Base-by-base conservation (phyloP, 768 basidiomycete species). In the Mycena crocata region DNA sequence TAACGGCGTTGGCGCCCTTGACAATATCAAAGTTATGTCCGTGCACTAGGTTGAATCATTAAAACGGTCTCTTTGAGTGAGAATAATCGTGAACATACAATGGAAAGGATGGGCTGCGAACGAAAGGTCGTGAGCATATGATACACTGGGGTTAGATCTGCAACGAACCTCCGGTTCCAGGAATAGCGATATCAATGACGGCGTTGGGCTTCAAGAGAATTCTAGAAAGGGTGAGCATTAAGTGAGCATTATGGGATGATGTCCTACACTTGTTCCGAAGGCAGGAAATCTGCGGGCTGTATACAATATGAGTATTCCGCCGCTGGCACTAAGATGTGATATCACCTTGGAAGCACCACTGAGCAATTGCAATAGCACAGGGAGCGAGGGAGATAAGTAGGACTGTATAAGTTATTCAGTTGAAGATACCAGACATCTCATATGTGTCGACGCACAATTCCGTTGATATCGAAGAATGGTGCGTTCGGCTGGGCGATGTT, bases 51-150 rank as follows among this genome's bases (percentile, higher is more conserved):
- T 31, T 23, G 17, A 54, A 72, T 65, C 40, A 75, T 74, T 37
- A 8, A 37, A 15, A 15, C 8, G 15, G 35, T 15, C 35, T 8
- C 15, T 37, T 37, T 8, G 9, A 37, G 15, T 8, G 9, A 37
- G 15, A 37, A 37, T 37, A 49, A 30, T 28, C 10, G 75, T 71
- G 24, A 24, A n/a, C 63, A 14, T n/a, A 64, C 63, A 45, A 45
- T 64, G 63, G 63, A 64, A 64, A 30, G 57, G 57, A 19, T 59
- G 57, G 72, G 69, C 44, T 76, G 74, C 4, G n/a, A 73, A 13
- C 23, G 34, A 50, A 42, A 52, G n/a, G n/a, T 71, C 64, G 24
- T 9, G 1, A 40, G 35, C 35, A 24, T 26, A 21, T 30, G 30
- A 37, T 37, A 37, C 40, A 9, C 10, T 42, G 1, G 10, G 23